Base-by-base conservation (phyloP, 805 yeast genomes). In the Lipomyces yamadae region DNA sequence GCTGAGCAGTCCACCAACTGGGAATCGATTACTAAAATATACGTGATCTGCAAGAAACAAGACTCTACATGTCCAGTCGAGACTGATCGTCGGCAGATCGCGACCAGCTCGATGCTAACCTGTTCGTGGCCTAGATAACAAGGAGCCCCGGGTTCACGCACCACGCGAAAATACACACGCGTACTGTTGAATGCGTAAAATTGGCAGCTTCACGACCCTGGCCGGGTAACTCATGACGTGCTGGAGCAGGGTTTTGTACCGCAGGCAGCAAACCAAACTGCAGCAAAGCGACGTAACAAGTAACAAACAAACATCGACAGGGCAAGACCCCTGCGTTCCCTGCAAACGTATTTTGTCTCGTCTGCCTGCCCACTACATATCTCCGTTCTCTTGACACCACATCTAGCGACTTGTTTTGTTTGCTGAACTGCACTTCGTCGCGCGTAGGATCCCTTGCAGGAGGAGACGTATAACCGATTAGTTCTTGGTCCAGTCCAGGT, bases 281-380 rank as follows among this genome's bases (percentile, higher is more conserved):
- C 24, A 15, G 48, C 8, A 18, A 6, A 18, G 30, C 34, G 55
- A 52, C 55, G 55, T 52, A 52, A 52, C n/a, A 52, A 52, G 55
- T 34, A 52, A 52, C 34, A 52, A 52, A 52, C 55, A 52, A 52
- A 52, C 55, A 18, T 32, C 55, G 11, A 24, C 13, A 1, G 2
- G 11, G 2, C 24, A 11, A 29, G 33, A 32, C 55, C n/a, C 34
- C 34, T 32, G 55, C 32, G 48, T 42, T 6, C 48, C 48, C 24
- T 15, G 48, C 24, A 15, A 42, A 42, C 39, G n/a, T 24, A 42
- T 42, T 18, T 24, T n/a, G 48, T 3, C 48, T 42, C 18, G 48
- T 42, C 18, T 24, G 8, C 18, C 18, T 7, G 48, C n/a, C 10
- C 18, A 42, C n/a, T 42, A 42, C 13, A 42, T 5, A 42, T n/a